Percentiles rank a stretch among this genome's conserved stretches.
Evolutionary conservation across 306 rosid species (phyloP).

Genomic region (Gastrolobium bilobum): DNA sequence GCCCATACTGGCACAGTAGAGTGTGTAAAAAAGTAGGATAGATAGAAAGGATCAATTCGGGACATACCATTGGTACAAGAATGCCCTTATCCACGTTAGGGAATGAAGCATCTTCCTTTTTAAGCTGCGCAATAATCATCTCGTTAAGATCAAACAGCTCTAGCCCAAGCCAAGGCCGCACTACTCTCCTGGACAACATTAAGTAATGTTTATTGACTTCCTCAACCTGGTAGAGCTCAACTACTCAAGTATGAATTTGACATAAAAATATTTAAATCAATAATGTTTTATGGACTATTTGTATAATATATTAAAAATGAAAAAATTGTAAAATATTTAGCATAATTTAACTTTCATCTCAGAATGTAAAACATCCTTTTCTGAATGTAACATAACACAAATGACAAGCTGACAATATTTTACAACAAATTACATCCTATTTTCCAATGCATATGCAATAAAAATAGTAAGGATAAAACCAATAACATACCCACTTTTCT

Average conservation of each 20-base stretch:
- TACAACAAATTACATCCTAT: constrained; percentile 20
- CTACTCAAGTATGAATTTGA: neutral
- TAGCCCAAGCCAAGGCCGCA: constrained; percentile 66
- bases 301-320: neutral
- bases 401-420: constrained; percentile 31
- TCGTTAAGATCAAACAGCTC: constrained; percentile 78
- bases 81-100: constrained; percentile 81
- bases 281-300: neutral
- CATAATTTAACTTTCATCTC: neutral
- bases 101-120: constrained; percentile 71
- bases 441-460: constrained; percentile 7
- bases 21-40: neutral
- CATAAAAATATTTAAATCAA: constrained; percentile 10
- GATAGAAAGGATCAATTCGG: constrained; percentile 15
- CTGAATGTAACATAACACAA: constrained; percentile 26
- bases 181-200: constrained; percentile 67
- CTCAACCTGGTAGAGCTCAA: neutral
- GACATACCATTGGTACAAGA: constrained; percentile 80
- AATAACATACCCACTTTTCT: constrained; percentile 76
- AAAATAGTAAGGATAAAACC: constrained; percentile 18
- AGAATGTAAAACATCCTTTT: constrained; percentile 16
- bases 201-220: neutral
- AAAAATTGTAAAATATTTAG: neutral
- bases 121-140: constrained; percentile 72
- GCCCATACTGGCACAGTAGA: no score